A percentile compares a stretch with the other conserved stretches of the same genome.
These are phyloP conservation scores for Stemphylium beticola DNA, from an alignment of 2,329 filamentous ascomycete species.

Conservation along the genomic window DNA sequence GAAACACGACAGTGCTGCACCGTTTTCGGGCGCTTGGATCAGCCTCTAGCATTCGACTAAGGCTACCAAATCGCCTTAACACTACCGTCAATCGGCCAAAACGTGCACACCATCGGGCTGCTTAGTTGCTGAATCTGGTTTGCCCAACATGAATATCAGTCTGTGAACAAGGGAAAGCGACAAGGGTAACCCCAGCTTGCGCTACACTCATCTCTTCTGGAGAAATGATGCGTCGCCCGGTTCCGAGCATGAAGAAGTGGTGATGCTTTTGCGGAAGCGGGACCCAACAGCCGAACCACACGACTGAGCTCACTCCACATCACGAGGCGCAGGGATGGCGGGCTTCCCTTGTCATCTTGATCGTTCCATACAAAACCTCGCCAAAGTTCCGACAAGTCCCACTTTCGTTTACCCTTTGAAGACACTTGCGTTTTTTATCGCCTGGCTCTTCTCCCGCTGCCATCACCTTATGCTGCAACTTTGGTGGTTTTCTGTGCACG, in stretches of 20 bases:
- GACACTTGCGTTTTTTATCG: slow-evolving; percentile 20
- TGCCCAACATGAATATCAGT: background rate
- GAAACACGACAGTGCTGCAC: background rate
- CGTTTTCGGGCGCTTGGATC: background rate
- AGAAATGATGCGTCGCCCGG: slow-evolving; percentile 26
- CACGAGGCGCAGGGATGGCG: slow-evolving; percentile 15
- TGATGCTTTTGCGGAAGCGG: slow-evolving; percentile 41
- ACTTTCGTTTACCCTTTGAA: slow-evolving; percentile 16
- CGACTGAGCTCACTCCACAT: slow-evolving; percentile 16
- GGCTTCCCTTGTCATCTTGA: background rate
- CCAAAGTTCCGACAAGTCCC: slow-evolving; percentile 22
- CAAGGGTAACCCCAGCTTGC: slow-evolving; percentile 13
- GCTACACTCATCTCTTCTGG: slow-evolving; percentile 16
- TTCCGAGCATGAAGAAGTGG: slow-evolving; percentile 12
- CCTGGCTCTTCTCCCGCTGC: slow-evolving; percentile 9
- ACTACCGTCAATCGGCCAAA: slow-evolving; percentile 4
- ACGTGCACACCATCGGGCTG: slow-evolving; percentile 7
- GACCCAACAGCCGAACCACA: slow-evolving; percentile 29
- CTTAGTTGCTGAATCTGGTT: slow-evolving; percentile 21
- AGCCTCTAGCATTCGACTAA: background rate
- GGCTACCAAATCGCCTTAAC: background rate
- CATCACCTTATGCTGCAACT: slow-evolving; percentile 6
- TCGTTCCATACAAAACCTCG: slow-evolving; percentile 16
- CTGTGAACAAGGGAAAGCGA: background rate
- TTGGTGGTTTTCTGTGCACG: background rate